A percentile compares a stretch with the other conserved stretches of the same genome.
Evolutionary conservation across 108 stramenopile species (phyloP).

Genomic region (Cyclotella kingstonii): DNA sequence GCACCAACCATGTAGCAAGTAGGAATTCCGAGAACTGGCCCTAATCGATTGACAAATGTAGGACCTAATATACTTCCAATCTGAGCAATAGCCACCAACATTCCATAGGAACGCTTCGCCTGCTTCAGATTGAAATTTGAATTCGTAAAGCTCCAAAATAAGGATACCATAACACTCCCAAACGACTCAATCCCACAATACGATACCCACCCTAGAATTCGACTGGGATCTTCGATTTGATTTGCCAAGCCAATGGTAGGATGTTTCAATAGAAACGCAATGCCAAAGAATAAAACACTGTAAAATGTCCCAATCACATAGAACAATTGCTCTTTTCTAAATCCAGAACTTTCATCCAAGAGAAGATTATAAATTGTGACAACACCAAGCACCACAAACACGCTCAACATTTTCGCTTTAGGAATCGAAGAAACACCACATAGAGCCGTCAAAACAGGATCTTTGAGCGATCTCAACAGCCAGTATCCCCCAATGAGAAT

Average conservation of each 20-base stretch:
- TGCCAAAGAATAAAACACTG: conserved; percentile 70
- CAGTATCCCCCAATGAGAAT: conserved; percentile 99
- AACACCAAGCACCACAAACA: conserved; percentile 88
- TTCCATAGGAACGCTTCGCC: conserved; percentile 92
- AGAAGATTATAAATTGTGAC: conserved; percentile 92
- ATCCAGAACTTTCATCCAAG: conserved; percentile 62
- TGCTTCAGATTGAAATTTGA: conserved; percentile 88
- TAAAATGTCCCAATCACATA: conserved; percentile 96
- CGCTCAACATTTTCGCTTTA: conserved; percentile 92
- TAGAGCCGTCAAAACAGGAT: conserved; percentile 91
- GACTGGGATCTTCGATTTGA: conserved; percentile 62
- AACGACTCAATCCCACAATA: conserved; percentile 96
- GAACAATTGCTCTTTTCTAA: conserved; percentile 93
- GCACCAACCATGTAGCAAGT: conserved; percentile 81
- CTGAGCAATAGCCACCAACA: conserved; percentile 95
- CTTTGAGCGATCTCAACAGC: conserved; percentile 93
- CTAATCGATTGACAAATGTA: conserved; percentile 76
- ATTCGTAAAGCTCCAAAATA: conserved; percentile 96
- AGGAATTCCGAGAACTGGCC: conserved; percentile 74
- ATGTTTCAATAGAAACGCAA: conserved; percentile 77
- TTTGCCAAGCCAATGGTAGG: conserved; percentile 87
- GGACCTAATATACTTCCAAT: conserved; percentile 93
- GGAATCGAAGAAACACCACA: conserved; percentile 92
- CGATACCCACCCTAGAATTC: conserved; percentile 92
- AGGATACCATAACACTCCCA: conserved; percentile 92